Conservation (phyloP, 352 stramenopile genomes). For the Pythium pyrilobum region DNA sequence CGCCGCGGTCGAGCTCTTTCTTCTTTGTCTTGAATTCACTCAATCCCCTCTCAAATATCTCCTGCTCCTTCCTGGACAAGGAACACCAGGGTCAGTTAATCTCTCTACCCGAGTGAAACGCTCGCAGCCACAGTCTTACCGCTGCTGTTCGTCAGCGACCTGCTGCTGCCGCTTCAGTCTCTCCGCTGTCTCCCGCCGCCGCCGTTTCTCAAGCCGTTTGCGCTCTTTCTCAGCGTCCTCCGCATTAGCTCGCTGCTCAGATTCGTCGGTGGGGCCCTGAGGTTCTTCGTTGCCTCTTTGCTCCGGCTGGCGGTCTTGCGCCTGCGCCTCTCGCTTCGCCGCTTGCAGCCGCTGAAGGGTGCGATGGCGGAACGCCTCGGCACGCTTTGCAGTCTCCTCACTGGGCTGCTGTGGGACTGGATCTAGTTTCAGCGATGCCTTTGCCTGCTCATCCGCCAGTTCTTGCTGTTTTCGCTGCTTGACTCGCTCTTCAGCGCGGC, state of each 20-base stretch:
- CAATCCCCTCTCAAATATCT: conserved; percentile 47
- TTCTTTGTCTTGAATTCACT: conserved; percentile 51
- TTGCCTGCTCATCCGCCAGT: background rate
- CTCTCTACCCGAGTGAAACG: too few relatives aligned
- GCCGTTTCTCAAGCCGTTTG: conserved; percentile 33
- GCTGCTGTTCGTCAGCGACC: conserved; percentile 35
- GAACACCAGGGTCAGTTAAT: too few relatives aligned
- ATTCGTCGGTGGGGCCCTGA: conserved; percentile 1
- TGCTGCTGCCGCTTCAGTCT: conserved; percentile 39
- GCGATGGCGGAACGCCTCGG: conserved; percentile 6
- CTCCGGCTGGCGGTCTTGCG: background rate
- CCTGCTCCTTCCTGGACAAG: conserved; percentile 34
- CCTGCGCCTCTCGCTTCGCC: conserved; percentile 5
- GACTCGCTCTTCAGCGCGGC: conserved; percentile 41
- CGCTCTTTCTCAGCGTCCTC: conserved; percentile 19
- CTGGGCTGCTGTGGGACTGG: background rate
- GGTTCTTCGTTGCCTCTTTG: background rate
- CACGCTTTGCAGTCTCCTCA: conserved; percentile 4
- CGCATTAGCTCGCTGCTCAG: conserved; percentile 16
- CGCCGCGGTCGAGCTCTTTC: conserved; percentile 51
- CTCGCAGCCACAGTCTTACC: conserved; percentile 15
- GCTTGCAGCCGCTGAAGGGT: conserved; percentile 16
- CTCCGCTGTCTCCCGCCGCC: conserved; percentile 42
- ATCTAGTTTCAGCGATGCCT: conserved; percentile 1
- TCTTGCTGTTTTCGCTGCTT: conserved; percentile 23